Evolutionary conservation across 176 grass and related monocot genomes (phyloP).

Genomic region (Aegilops tauschii): DNA sequence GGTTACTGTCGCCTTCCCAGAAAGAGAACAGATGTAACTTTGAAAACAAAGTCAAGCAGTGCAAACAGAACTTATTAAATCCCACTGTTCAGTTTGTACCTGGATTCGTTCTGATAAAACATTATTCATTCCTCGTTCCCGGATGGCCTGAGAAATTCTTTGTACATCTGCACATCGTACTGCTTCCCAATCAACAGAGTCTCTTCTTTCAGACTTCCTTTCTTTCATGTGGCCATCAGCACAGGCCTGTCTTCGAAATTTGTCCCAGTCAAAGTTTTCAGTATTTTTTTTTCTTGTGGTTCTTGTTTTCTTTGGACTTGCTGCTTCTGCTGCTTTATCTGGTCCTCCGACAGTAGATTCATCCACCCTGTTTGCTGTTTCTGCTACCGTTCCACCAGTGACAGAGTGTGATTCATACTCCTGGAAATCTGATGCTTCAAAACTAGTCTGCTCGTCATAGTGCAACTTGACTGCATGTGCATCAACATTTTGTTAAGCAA

Average conservation of each 20-base stretch:
- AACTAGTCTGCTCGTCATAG: constrained; percentile 12
- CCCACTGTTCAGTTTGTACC: constrained; percentile 38
- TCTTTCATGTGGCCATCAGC: constrained; percentile 39
- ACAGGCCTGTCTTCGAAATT: constrained; percentile 40
- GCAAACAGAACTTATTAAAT: constrained; percentile 18
- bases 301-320: constrained; percentile 47
- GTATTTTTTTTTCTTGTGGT: constrained; percentile 37
- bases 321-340: constrained; percentile 28
- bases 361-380: constrained; percentile 21
- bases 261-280: constrained; percentile 78
- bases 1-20: constrained; percentile 3
- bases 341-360: constrained; percentile 17
- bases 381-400: constrained; percentile 20
- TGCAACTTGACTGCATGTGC: constrained; percentile 24
- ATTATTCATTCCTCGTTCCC: constrained; percentile 90
- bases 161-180: constrained; percentile 62
- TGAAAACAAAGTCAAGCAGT: constrained; percentile 7
- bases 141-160: constrained; percentile 70
- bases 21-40: background rate
- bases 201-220: constrained; percentile 52
- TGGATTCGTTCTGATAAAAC: constrained; percentile 78
- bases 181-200: constrained; percentile 88
- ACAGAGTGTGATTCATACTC: constrained; percentile 26
- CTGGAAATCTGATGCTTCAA: constrained; percentile 32
- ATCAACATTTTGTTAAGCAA: constrained; percentile 30